Evolutionary conservation across 495 filamentous ascomycete species (phyloP).

Genomic region (Immersiella caudata): DNA sequence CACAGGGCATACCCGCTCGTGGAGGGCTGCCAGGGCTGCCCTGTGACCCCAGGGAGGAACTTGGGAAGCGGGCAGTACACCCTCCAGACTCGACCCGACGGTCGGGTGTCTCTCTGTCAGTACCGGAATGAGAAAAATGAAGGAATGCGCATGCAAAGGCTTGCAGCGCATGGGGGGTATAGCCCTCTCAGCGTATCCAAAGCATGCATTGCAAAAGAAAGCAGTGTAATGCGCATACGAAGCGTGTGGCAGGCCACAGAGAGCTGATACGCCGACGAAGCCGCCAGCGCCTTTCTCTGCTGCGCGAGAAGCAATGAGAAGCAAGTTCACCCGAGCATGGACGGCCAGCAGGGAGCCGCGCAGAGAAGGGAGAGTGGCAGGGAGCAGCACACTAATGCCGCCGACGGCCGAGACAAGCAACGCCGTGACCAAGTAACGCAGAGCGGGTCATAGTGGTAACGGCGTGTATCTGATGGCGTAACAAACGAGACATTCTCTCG

Average conservation of each 20-base stretch:
- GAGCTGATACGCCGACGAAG: not conserved
- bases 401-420: slow-evolving; percentile 31
- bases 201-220: not conserved
- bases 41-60: not conserved
- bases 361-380: not conserved
- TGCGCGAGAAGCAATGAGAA: not conserved
- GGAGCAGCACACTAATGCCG: slow-evolving; percentile 20
- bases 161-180: not conserved
- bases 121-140: not conserved
- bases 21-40: not conserved
- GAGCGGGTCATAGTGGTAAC: not conserved
- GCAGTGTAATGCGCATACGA: not conserved
- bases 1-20: too few species aligned
- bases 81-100: not conserved
- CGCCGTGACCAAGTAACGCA: not conserved
- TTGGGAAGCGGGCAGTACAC: not conserved
- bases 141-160: not conserved
- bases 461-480: slow-evolving; percentile 2
- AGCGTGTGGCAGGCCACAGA: not conserved
- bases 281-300: not conserved
- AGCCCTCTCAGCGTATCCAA: not conserved
- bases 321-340: not conserved
- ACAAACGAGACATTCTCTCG: slow-evolving; percentile 10
- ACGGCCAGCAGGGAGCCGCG: not conserved
- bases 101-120: not conserved